Evolutionary conservation across 345 rosid species (phyloP), one percentile per base, ranked within the genome.

Genomic region (Abelmoschus esculentus): DNA sequence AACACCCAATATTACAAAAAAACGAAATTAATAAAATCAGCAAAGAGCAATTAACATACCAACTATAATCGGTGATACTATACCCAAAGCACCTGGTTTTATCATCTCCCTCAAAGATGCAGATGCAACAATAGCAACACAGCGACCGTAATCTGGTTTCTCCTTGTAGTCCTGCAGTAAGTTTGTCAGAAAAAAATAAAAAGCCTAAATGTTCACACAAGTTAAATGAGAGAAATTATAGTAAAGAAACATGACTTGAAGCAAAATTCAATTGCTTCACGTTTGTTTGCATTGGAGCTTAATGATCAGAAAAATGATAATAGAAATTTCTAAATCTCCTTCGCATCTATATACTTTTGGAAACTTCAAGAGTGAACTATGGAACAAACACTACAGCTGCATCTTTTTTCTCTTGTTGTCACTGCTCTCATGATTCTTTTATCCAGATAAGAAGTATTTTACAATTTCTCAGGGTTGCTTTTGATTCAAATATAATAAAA

Each of bases 71-170:
- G 99, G 99, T 58, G 99, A 91, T 73, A 85, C 81, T 61, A 91
- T 88, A 72, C 98, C 99, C 80, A 95, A 78, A 78, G 85, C 97
- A 74, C 98, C 99, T 5, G 99, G 99, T 75, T 91, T 90, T 73
- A 95, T 89, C 99, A 95, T 95, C 88, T 95, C 97, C 79, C 83
- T 89, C 83, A 95, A 72, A 59, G 99, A 90, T 11, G 98, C 96
- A 77, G 98, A 85, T 66, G 99, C 99, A 17, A 95, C 99, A 31
- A 95, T 95, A 72, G 98, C 93, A 46, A 95, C 99, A 82, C 99
- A 95, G 31, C 98, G 97, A 73, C 93, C 90, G 79, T 91, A 95
- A 78, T 95, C 96, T 54, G 99, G 99, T 78, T 90, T 95, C 89
- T 90, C 99, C 83, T 85, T 87, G 82, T 90, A 91, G 72, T 90